phyloP scores from a whole-genome alignment of 306 rosid genomes.

The Mimosa bimucronata region DNA sequence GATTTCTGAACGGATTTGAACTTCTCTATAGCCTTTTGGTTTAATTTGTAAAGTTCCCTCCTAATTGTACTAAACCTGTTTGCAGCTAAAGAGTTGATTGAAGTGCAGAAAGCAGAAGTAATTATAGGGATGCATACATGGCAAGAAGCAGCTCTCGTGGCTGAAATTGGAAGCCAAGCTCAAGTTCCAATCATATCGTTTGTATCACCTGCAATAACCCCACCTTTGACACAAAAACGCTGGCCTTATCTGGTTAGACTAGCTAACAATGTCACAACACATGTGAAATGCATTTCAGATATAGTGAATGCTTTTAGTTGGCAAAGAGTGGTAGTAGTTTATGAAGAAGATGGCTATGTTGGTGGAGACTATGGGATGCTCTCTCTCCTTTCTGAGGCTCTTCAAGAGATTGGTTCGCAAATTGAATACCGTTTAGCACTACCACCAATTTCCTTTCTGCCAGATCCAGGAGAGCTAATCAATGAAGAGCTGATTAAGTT shows the following conservation, averaged over 20 bases:
- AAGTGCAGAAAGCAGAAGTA: slow-evolving; percentile 41
- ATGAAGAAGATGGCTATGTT: slow-evolving; percentile 52
- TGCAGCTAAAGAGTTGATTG: slow-evolving; percentile 58
- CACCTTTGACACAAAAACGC: slow-evolving; percentile 37
- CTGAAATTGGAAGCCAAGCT: slow-evolving; percentile 49
- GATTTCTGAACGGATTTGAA: background rate
- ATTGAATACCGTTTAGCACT: slow-evolving; percentile 66
- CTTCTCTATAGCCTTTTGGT: background rate
- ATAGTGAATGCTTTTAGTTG: slow-evolving; percentile 47
- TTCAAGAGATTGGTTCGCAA: slow-evolving; percentile 50
- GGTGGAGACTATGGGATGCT: slow-evolving; percentile 52
- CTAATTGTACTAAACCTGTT: slow-evolving; percentile 5
- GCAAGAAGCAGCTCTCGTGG: slow-evolving; percentile 62
- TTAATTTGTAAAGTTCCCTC: background rate
- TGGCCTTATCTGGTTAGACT: slow-evolving; percentile 60
- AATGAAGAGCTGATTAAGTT: slow-evolving; percentile 53
- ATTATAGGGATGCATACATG: slow-evolving; percentile 64
- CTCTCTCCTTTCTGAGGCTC: slow-evolving; percentile 62
- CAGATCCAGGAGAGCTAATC: slow-evolving; percentile 44
- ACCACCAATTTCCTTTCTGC: slow-evolving; percentile 50
- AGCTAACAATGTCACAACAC: slow-evolving; percentile 41
- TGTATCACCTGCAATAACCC: slow-evolving; percentile 53
- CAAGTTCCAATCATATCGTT: slow-evolving; percentile 64
- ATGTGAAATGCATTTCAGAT: slow-evolving; percentile 55
- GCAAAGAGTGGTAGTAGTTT: slow-evolving; percentile 56